Percentiles rank a stretch among this genome's conserved stretches.
Conservation (phyloP, 2,329 filamentous ascomycete genomes). For the Acrocalymma vagum region DNA sequence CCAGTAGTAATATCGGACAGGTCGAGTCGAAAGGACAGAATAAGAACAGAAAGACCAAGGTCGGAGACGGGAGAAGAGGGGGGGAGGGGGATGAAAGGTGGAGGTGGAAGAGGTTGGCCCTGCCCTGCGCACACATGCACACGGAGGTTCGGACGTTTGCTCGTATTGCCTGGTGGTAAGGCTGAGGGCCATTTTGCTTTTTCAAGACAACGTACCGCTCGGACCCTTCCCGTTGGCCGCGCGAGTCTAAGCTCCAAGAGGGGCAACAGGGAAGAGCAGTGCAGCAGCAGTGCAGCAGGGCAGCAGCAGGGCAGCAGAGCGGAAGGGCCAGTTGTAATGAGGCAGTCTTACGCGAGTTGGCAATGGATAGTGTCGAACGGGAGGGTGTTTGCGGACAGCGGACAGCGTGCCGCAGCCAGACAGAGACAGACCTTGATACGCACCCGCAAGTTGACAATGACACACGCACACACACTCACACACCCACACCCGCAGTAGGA, state of each 20-base stretch:
- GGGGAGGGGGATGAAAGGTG: neutral
- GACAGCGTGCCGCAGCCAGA: too few relatives aligned
- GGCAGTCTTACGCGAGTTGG: too few relatives aligned
- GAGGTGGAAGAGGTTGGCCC: constrained; percentile 2
- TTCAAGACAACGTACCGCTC: constrained; percentile 10
- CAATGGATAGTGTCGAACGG: too few relatives aligned
- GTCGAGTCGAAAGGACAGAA: neutral
- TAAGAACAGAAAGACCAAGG: neutral
- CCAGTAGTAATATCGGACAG: neutral
- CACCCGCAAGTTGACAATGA: too few relatives aligned
- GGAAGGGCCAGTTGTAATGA: too few relatives aligned
- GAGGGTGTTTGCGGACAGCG: too few relatives aligned
- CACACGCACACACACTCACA: too few relatives aligned
- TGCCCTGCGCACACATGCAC: constrained; percentile 10
- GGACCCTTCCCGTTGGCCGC: constrained; percentile 19
- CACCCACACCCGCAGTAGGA: too few relatives aligned
- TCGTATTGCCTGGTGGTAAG: constrained; percentile 21
- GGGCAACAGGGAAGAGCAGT: too few relatives aligned
- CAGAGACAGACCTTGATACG: too few relatives aligned
- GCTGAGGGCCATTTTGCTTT: constrained; percentile 28
- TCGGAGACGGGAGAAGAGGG: neutral
- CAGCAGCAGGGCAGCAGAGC: too few relatives aligned
- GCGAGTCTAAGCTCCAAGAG: constrained; percentile 14
- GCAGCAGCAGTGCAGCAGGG: too few relatives aligned
- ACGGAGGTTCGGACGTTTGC: neutral